These are phyloP conservation scores for Talaromyces sp. DNA, from an alignment of 2,329 filamentous ascomycete genomes.

Conservation along the genomic window DNA sequence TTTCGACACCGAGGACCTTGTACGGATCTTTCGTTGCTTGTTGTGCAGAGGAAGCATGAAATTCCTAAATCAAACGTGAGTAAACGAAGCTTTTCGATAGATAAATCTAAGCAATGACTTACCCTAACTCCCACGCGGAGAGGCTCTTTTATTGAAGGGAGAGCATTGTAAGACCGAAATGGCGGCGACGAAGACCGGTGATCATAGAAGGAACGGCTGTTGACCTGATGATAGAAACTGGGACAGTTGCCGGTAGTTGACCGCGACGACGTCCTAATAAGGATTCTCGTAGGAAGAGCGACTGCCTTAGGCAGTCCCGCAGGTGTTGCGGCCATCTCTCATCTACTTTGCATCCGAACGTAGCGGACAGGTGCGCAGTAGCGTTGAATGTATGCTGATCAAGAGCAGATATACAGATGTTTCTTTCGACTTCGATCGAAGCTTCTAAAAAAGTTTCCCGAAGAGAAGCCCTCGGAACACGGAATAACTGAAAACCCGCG, in stretches of 20 bases:
- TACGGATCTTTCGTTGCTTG: constrained; percentile 80
- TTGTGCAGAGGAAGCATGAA: constrained; percentile 49
- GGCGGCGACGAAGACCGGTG: constrained; percentile 21
- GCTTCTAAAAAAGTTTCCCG: constrained; percentile 31
- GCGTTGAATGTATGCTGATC: not conserved
- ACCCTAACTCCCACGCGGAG: constrained; percentile 25
- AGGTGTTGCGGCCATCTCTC: constrained; percentile 36
- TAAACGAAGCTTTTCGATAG: not conserved
- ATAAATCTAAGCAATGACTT: constrained; percentile 17
- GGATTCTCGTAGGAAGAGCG: constrained; percentile 38
- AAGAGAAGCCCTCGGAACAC: constrained; percentile 8
- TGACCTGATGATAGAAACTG: constrained; percentile 30
- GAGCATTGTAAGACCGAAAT: constrained; percentile 25
- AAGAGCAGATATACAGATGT: not conserved
- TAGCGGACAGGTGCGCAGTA: not conserved
- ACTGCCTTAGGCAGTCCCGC: constrained; percentile 40
- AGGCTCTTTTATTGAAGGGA: constrained; percentile 23
- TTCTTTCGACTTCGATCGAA: constrained; percentile 16
- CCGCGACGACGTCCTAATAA: constrained; percentile 36
- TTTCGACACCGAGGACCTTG: constrained; percentile 74
- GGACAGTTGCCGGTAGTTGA: constrained; percentile 26
- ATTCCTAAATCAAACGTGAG: constrained; percentile 27
- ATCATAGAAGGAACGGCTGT: constrained; percentile 35
- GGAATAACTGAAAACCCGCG: constrained; percentile 27
- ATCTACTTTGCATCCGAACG: constrained; percentile 8